Percentiles rank a stretch among this genome's conserved stretches.
These are phyloP conservation scores for Penicillium lagena DNA, from an alignment of 495 filamentous ascomycete species.

Conservation along the genomic window DNA sequence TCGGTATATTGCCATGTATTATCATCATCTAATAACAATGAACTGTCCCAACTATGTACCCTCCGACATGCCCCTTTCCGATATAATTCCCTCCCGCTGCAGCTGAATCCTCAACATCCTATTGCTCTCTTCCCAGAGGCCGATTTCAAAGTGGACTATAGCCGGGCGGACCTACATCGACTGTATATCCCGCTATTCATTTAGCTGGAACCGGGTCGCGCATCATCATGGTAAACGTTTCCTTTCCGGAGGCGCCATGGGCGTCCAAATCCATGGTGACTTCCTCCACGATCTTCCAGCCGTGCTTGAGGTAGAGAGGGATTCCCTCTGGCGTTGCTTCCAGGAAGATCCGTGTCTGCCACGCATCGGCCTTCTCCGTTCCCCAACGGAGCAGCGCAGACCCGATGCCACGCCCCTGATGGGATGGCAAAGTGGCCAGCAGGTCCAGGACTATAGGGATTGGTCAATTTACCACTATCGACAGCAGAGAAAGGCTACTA, in stretches of 20 bases:
- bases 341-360: conserved; percentile 40
- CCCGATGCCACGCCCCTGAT: conserved; percentile 46
- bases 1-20: too few species aligned
- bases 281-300: conserved; percentile 41
- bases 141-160: too few species aligned
- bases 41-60: too few species aligned
- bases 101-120: too few species aligned
- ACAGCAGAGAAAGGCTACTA: too few species aligned
- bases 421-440: conserved; percentile 36
- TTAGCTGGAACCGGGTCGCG: conserved; percentile 11
- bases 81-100: too few species aligned
- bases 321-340: conserved; percentile 47
- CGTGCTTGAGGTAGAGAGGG: conserved; percentile 47
- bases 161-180: background rate
- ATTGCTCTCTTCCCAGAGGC: too few species aligned
- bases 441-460: conserved; percentile 30
- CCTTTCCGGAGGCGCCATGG: conserved; percentile 16
- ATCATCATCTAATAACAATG: too few species aligned
- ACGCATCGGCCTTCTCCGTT: conserved; percentile 40
- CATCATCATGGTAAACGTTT: conserved; percentile 17
- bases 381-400: conserved; percentile 44
- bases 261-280: conserved; percentile 20
- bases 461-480: too few species aligned
- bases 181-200: background rate
- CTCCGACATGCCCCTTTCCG: too few species aligned